phyloP scores from a whole-genome alignment of 805 yeast species.

The Komagataella pseudopastoris region DNA sequence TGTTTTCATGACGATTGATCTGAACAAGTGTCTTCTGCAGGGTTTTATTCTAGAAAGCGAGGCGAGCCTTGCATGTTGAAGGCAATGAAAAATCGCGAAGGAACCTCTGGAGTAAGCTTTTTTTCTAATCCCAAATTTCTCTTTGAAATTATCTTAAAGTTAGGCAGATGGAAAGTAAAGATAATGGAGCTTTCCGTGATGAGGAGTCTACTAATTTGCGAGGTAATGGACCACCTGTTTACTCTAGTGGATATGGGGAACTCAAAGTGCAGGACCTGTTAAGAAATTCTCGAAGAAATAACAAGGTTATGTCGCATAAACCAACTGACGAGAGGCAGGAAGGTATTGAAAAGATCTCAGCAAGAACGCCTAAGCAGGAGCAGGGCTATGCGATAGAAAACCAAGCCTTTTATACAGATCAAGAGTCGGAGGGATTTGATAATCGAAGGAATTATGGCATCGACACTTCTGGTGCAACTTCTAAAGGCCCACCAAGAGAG shows the following conservation, averaged over 20 bases:
- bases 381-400: constrained; percentile 3
- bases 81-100: neutral
- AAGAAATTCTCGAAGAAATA: neutral
- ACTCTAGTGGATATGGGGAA: neutral
- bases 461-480: constrained; percentile 9
- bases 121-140: neutral
- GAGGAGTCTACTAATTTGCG: neutral
- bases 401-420: constrained; percentile 6
- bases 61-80: neutral
- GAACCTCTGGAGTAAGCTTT: neutral
- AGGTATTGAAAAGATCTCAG: constrained; percentile 2
- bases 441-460: constrained; percentile 5
- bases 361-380: constrained; percentile 3
- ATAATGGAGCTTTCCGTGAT: neutral
- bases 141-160: too few species aligned
- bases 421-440: constrained; percentile 7
- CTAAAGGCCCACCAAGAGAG: constrained; percentile 4
- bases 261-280: neutral
- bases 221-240: neutral
- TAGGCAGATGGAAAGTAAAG: neutral
- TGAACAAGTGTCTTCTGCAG: neutral
- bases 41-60: neutral
- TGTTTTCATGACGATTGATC: neutral
- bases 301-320: neutral
- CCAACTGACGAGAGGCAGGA: neutral